phyloP scores from a whole-genome alignment of 148 eudicot genomes.

The Persicaria maculosa region DNA sequence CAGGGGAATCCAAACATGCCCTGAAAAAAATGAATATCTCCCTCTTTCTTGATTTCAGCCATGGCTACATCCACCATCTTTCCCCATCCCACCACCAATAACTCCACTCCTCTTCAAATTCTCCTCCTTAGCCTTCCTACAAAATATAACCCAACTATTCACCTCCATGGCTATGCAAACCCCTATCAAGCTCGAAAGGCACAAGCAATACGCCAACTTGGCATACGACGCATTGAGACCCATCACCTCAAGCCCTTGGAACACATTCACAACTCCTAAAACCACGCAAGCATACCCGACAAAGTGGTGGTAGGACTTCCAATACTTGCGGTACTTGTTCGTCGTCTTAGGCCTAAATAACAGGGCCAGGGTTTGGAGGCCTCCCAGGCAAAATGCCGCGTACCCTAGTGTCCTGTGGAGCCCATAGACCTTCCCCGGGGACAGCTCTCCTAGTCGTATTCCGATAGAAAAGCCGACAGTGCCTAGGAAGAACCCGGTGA shows the following conservation, averaged over 20 bases:
- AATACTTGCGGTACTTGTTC: constrained; percentile 72
- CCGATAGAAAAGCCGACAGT: constrained; percentile 74
- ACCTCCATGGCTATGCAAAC: constrained; percentile 79
- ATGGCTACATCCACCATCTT: background rate
- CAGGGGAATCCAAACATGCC: too few species aligned
- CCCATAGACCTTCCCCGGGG: constrained; percentile 70
- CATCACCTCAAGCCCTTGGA: constrained; percentile 85
- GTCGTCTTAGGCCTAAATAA: constrained; percentile 87
- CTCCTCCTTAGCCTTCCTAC: constrained; percentile 88
- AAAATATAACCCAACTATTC: constrained; percentile 86
- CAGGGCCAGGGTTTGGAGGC: constrained; percentile 72
- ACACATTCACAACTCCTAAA: constrained; percentile 80
- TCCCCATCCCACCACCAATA: constrained; percentile 18
- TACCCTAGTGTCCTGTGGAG: constrained; percentile 68
- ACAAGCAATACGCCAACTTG: constrained; percentile 64
- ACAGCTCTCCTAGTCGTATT: constrained; percentile 57
- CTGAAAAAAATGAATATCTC: background rate
- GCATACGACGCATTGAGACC: constrained; percentile 58
- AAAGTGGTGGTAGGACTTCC: constrained; percentile 97
- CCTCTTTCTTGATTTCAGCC: background rate
- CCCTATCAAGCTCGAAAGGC: constrained; percentile 67
- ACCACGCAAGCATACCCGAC: constrained; percentile 91
- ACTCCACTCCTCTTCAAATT: constrained; percentile 74
- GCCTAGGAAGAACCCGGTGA: constrained; percentile 56
- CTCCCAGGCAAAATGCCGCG: constrained; percentile 55